Percentiles rank a stretch among this genome's conserved stretches.
Conservation (phyloP, 345 rosid genomes). For the Durio zibethinus region DNA sequence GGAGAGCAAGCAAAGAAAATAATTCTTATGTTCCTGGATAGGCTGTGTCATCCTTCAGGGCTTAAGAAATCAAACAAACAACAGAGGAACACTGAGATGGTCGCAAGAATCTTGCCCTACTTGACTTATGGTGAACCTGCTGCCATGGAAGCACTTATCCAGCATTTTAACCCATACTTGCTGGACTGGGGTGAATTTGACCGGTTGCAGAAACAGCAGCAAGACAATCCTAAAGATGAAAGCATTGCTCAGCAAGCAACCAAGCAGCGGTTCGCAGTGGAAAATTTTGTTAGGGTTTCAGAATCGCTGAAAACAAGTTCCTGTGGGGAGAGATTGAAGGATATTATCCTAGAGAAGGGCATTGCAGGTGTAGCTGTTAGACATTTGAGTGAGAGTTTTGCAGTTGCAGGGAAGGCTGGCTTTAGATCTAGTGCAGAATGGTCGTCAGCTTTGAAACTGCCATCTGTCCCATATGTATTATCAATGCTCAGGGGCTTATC, state of each 20-base stretch:
- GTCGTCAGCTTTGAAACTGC: conserved; percentile 55
- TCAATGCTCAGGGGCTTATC: conserved; percentile 94
- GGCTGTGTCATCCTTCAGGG: conserved; percentile 83
- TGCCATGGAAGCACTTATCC: conserved; percentile 95
- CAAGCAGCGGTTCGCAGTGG: conserved; percentile 73
- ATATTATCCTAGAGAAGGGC: conserved; percentile 84
- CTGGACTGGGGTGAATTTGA: conserved; percentile 88
- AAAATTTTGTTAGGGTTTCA: conserved; percentile 91
- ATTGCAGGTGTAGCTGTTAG: conserved; percentile 75
- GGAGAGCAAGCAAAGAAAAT: conserved; percentile 97
- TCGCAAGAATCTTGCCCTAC: conserved; percentile 95
- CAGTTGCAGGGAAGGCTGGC: conserved; percentile 74
- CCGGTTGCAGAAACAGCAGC: conserved; percentile 61
- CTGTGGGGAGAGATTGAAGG: conserved; percentile 94
- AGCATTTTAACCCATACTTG: conserved; percentile 83
- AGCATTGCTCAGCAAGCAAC: conserved; percentile 58
- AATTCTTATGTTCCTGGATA: conserved; percentile 91
- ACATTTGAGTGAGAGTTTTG: conserved; percentile 70
- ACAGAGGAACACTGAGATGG: conserved; percentile 99
- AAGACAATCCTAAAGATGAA: conserved; percentile 78
- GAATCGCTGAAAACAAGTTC: conserved; percentile 98
- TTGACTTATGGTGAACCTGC: conserved; percentile 98
- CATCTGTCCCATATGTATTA: conserved; percentile 84
- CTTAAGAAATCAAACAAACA: conserved; percentile 92
- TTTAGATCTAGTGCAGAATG: conserved; percentile 47